phyloP scores from a whole-genome alignment of 768 basidiomycete genomes.

The Psilocybe tampanensis region DNA sequence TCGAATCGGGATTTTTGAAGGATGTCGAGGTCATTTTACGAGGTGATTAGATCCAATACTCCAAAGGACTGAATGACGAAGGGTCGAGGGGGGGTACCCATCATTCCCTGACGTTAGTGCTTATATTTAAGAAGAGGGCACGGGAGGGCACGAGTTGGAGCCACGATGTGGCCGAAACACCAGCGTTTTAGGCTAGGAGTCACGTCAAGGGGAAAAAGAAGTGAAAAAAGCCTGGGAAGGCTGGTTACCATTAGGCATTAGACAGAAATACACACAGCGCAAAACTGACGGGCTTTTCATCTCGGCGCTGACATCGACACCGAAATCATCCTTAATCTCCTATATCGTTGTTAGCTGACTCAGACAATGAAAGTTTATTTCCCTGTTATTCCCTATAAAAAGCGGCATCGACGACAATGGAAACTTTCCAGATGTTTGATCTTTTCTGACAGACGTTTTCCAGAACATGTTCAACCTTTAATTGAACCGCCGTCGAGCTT shows the following conservation, averaged over 20 bases:
- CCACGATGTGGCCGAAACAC: slow-evolving; percentile 4
- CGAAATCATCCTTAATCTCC: neutral
- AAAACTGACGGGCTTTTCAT: neutral
- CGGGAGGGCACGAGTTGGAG: neutral
- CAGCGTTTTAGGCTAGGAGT: slow-evolving; percentile 7
- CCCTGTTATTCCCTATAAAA: slow-evolving; percentile 2
- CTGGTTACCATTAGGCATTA: neutral
- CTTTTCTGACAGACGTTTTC: neutral
- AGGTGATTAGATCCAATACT: neutral
- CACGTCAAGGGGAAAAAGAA: slow-evolving; percentile 1
- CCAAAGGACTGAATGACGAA: slow-evolving; percentile 6
- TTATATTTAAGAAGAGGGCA: slow-evolving; percentile 9
- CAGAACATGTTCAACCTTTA: neutral
- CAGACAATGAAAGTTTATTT: neutral
- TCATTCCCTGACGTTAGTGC: slow-evolving; percentile 5
- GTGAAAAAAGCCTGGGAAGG: slow-evolving; percentile 12
- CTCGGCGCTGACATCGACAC: slow-evolving; percentile 5
- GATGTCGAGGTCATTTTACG: slow-evolving; percentile 14
- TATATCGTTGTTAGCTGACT: neutral
- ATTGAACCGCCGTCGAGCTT: neutral
- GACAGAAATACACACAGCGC: neutral
- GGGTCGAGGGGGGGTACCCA: slow-evolving; percentile 4
- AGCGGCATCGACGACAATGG: neutral
- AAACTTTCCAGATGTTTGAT: neutral
- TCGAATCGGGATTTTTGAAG: slow-evolving; percentile 18